These are phyloP conservation scores for Claviceps sorghi DNA, from an alignment of 2,329 filamentous ascomycete species.

Conservation along the genomic window DNA sequence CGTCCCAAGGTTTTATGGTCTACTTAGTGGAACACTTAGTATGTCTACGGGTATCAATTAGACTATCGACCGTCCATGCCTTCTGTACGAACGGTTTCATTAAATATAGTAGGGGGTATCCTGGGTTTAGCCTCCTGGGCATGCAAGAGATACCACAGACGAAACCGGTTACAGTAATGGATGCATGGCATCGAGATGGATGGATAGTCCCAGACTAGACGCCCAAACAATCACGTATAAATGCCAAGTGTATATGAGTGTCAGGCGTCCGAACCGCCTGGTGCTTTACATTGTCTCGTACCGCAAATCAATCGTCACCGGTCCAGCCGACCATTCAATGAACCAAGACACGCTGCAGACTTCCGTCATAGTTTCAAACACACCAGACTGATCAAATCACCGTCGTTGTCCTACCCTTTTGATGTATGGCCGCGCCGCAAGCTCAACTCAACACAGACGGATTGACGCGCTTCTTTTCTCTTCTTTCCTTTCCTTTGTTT, in stretches of 20 bases:
- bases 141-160: no score
- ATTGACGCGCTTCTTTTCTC: not conserved
- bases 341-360: not conserved
- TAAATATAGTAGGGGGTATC: no score
- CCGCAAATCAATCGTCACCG: not conserved
- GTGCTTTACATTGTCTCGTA: no score
- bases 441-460: not conserved
- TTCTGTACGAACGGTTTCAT: no score
- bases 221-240: not conserved
- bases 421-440: not conserved
- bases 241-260: not conserved
- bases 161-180: no score
- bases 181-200: no score
- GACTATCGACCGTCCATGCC: no score
- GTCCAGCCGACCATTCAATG: not conserved
- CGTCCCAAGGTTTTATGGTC: no score
- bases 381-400: not conserved
- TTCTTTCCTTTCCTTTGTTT: not conserved
- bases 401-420: not conserved
- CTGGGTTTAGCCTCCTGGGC: no score
- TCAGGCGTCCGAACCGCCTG: not conserved
- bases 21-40: no score
- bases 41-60: no score
- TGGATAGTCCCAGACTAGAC: not conserved
- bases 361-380: not conserved